These are phyloP conservation scores for Melaleuca quinquenervia DNA, from an alignment of 345 rosid species.

Conservation along the genomic window DNA sequence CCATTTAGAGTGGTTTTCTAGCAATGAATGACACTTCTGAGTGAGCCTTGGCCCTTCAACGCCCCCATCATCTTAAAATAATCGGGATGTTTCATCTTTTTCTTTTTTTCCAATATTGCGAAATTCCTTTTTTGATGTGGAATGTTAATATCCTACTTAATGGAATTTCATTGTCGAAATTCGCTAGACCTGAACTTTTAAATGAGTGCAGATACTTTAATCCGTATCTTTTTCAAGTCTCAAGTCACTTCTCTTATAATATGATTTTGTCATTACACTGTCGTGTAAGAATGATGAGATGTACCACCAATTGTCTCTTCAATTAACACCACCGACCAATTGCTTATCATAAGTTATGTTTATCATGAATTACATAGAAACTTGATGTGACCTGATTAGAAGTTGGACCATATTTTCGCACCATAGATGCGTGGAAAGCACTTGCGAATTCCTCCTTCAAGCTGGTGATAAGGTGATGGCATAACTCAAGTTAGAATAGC, in stretches of 20 bases:
- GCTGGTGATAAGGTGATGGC: not conserved
- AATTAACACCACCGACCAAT: accelerated
- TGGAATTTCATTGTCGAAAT: no score
- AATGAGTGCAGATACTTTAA: not conserved
- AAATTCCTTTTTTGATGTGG: not conserved
- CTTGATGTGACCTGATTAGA: not conserved
- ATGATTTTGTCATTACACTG: not conserved
- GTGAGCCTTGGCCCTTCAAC: not conserved
- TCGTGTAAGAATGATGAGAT: not conserved
- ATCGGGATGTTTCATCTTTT: not conserved
- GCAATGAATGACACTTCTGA: not conserved
- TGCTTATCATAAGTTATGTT: accelerated
- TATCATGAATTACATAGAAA: not conserved
- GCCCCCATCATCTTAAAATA: no score
- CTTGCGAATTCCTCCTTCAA: not conserved
- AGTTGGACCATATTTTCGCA: not conserved
- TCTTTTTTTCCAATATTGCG: not conserved
- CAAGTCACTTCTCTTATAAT: not conserved
- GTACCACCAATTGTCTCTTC: not conserved
- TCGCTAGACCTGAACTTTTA: not conserved
- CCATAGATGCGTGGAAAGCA: not conserved
- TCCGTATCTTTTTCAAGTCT: no score
- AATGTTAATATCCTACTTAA: no score
- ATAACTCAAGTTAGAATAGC: not conserved
- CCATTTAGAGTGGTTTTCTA: not conserved